phyloP scores from a whole-genome alignment of 2,329 filamentous ascomycete species.

The Dothistroma septosporum region DNA sequence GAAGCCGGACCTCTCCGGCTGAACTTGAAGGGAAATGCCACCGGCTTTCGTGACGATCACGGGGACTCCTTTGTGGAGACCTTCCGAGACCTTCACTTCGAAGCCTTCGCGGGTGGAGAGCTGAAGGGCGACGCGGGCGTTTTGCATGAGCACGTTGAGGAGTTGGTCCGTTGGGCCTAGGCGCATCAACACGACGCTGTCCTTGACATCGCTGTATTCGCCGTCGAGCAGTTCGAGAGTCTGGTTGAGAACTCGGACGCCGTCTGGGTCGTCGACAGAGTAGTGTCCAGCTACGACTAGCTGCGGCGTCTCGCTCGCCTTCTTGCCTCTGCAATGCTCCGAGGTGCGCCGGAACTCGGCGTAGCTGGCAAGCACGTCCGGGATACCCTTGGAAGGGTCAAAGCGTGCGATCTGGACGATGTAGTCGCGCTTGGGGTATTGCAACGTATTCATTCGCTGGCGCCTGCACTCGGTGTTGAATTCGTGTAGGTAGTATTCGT shows the following conservation, averaged over 20 bases:
- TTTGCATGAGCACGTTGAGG: conserved; percentile 70
- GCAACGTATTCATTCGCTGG: conserved; percentile 56
- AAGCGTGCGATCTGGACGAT: conserved; percentile 79
- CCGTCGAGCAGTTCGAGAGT: conserved; percentile 64
- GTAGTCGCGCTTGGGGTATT: conserved; percentile 62
- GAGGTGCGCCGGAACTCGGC: conserved; percentile 60
- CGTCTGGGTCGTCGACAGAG: conserved; percentile 77
- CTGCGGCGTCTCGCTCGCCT: conserved; percentile 57
- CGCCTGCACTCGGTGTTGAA: conserved; percentile 62
- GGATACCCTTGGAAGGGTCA: conserved; percentile 78
- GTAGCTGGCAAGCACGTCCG: conserved; percentile 71
- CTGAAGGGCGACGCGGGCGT: conserved; percentile 69
- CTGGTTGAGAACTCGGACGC: conserved; percentile 65
- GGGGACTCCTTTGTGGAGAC: conserved; percentile 72
- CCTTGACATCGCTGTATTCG: conserved; percentile 52
- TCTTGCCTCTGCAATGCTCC: conserved; percentile 51
- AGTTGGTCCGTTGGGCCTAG: conserved; percentile 75
- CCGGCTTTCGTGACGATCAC: conserved; percentile 71
- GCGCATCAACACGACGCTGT: conserved; percentile 70
- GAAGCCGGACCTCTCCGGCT: conserved; percentile 67
- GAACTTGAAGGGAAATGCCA: conserved; percentile 76
- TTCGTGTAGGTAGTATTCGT: conserved; percentile 68
- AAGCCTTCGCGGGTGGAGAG: conserved; percentile 79
- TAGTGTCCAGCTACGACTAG: conserved; percentile 75
- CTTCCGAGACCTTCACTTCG: conserved; percentile 82